Evolutionary conservation across 108 stramenopile species (phyloP), one percentile per base, ranked within the genome.

Genomic region (Cyclotella choctawhatcheeana): DNA sequence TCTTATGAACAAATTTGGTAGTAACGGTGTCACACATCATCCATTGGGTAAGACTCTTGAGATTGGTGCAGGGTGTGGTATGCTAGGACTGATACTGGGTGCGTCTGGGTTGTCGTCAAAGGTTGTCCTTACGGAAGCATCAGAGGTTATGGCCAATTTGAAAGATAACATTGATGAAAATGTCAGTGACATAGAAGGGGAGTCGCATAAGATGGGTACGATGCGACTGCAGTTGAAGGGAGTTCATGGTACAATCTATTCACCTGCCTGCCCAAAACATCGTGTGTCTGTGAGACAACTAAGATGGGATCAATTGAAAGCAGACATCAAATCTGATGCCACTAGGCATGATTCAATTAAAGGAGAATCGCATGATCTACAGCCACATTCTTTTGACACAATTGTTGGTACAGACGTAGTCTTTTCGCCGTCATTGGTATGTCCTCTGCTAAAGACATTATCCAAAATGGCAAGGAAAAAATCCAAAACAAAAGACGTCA

Each of bases 341-440:
- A 16, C 22, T 35, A 43, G 53, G 24, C 37, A 1, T 10, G 21
- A 43, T 53, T 2, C 33, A 5, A 16, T 1, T 20, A 20, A 29
- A 27, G 10, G 26, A 8, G 29, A 26, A 3, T 18, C 37, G 18
- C 33, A 73, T 47, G 35, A 77, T 18, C 58, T 88, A 18, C 31
- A 79, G 16, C 64, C 85, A 3, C 73, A 85, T 73, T 78, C 84
- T 5, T 76, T 87, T 51, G 90, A 91, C 76, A 87, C 85, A 20
- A 87, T 91, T 58, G 74, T 91, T 8, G 90, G 88, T 20, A 91
- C 90, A 4, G 90, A 91, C 73, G 90, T 91, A 18, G 77, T 91
- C 3, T 91, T 91, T 80, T 69, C 86, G 10, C 83, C 83, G 2
- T 17, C 60, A 24, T 74, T 91, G 51, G 90, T 91, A 0, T 27